These are phyloP conservation scores for Neurospora sp. DNA, from an alignment of 495 filamentous ascomycete species.

Conservation along the genomic window DNA sequence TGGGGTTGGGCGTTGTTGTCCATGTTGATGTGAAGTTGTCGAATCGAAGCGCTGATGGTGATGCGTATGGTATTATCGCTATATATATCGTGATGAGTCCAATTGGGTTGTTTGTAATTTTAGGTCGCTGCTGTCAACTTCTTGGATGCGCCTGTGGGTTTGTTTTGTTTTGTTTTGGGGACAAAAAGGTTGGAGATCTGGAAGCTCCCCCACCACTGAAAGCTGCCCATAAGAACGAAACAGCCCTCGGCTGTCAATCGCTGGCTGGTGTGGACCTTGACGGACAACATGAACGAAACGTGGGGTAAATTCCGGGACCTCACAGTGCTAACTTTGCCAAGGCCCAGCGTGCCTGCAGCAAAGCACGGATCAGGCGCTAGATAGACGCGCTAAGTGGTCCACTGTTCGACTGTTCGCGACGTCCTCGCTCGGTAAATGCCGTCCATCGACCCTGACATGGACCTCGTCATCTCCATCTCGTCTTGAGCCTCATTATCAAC, in stretches of 20 bases:
- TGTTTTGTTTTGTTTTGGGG: not conserved
- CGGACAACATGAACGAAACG: not conserved
- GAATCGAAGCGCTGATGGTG: not conserved
- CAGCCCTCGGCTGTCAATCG: not conserved
- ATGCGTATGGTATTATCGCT: not conserved
- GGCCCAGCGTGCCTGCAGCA: not conserved
- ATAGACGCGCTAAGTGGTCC: not conserved
- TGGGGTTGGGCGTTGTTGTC: conserved; percentile 2
- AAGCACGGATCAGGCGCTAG: not conserved
- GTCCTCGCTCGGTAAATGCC: not conserved
- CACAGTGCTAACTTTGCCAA: not conserved
- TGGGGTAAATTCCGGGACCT: not conserved
- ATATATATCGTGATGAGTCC: not conserved
- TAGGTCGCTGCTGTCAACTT: not conserved
- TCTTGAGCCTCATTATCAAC: not conserved
- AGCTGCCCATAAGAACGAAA: not conserved
- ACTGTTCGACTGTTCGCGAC: not conserved
- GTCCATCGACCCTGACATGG: not conserved
- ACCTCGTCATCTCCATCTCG: not conserved
- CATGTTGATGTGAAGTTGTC: conserved; percentile 1
- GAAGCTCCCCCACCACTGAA: not conserved
- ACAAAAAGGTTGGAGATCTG: not conserved
- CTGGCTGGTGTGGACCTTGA: not conserved
- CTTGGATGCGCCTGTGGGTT: not conserved
- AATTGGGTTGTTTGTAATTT: not conserved